Base-by-base conservation (phyloP, 1,139 yeast species). In the Blastobotrys malaysiensis region DNA sequence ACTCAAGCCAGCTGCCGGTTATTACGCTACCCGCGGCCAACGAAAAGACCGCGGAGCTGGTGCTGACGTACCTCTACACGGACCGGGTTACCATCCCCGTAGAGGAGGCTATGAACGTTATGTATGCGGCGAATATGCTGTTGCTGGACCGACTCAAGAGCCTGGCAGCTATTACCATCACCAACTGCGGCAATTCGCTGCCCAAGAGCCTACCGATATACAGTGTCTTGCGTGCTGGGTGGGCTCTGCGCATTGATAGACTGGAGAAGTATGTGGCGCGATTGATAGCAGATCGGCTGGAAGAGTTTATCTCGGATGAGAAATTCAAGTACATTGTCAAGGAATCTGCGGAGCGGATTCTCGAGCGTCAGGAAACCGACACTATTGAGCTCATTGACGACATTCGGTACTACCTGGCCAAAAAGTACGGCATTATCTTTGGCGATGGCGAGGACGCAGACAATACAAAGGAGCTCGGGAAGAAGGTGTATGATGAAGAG, bases 351-450 rank as follows among this genome's bases (percentile, higher is more conserved):
- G 63, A 67, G 11, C 73, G 89, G 61, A 85, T 87, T 55, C 66
- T 76, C 20, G 71, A 70, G 16, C 77, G 95, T 65, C 84, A 87
- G 62, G 87, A 81, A 56, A 84, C 88, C 0, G 95, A 87, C 69
- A 84, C 95, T 1, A 84, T 87, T 65, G 95, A 87, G 63, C 71
- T 87, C 60, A 73, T 87, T 45, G 95, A 87, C 69, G 95, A 87
- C 69, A 83, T 87, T 9, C 73, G 91, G 57, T 87, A 78, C 67
- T 85, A 83, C 60, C 68, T 87, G 53, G 70, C 77, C 2, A 77
- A 78, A 63, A 81, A 79, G 59, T 78, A 78, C 55, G 68, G 68
- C 7, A 65, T 72, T 24, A 55, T 62, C 26, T 57, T 57, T 27
- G 61, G 51, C 14, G 61, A 56, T 21, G 57, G 55, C 14, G 50